Conservation (phyloP, 345 rosid genomes). For the Punica granatum region DNA sequence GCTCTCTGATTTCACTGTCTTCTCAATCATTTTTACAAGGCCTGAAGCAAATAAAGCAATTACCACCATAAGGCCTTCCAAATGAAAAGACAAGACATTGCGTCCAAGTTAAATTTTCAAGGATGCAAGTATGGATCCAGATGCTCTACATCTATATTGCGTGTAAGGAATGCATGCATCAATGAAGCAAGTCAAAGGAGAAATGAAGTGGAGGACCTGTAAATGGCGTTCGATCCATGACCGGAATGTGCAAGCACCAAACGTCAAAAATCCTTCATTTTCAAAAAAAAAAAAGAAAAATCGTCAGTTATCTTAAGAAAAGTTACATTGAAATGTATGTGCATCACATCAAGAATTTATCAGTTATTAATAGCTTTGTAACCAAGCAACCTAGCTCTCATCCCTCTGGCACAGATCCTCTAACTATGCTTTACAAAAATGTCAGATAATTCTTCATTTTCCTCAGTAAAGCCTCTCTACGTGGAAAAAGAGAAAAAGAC, state of each 20-base stretch:
- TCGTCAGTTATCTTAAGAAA: no score
- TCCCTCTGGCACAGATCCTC: background rate
- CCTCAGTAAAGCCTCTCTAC: no score
- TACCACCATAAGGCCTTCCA: background rate
- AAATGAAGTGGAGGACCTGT: slow-evolving; percentile 25
- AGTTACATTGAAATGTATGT: background rate
- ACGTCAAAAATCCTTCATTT: slow-evolving; percentile 54
- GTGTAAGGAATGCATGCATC: background rate
- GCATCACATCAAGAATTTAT: background rate
- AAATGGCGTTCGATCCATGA: slow-evolving; percentile 59
- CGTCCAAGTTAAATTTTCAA: no score
- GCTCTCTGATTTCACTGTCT: slow-evolving; percentile 34
- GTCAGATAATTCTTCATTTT: no score
- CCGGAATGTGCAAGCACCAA: slow-evolving; percentile 80
- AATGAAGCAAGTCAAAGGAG: background rate
- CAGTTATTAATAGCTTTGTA: background rate
- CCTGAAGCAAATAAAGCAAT: slow-evolving; percentile 27
- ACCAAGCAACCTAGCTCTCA: background rate
- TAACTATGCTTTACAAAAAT: background rate
- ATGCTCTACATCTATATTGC: background rate
- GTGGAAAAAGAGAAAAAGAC: no score
- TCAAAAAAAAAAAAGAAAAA: background rate
- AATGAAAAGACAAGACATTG: background rate
- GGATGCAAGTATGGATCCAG: background rate
- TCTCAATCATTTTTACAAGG: slow-evolving; percentile 51